Percentiles rank a stretch among this genome's conserved stretches.
phyloP scores from a whole-genome alignment of 2,329 filamentous ascomycete genomes.

The Stagonosporopsis chrysanthemi region DNA sequence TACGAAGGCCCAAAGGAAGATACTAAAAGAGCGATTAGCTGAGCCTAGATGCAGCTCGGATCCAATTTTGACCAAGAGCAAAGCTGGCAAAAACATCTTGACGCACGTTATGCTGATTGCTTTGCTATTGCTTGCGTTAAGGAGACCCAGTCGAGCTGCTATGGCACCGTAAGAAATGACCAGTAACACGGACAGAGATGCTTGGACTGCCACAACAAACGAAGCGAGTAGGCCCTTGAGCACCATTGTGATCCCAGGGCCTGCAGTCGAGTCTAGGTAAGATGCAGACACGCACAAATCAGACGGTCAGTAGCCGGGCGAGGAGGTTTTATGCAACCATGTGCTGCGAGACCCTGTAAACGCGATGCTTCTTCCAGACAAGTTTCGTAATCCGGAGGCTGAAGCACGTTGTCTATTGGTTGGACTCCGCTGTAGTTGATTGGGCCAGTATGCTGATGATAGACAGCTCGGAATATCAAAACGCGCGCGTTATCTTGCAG shows the following conservation, averaged over 20 bases:
- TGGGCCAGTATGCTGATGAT: slow-evolving; percentile 15
- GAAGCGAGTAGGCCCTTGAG: slow-evolving; percentile 36
- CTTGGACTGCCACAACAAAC: slow-evolving; percentile 62
- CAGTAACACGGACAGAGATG: slow-evolving; percentile 61
- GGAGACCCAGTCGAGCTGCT: slow-evolving; percentile 56
- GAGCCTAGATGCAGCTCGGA: slow-evolving; percentile 58
- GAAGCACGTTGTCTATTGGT: slow-evolving; percentile 24
- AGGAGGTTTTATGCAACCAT: slow-evolving; percentile 5
- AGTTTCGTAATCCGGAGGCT: slow-evolving; percentile 21
- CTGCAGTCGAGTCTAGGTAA: no score
- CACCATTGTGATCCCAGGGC: neutral
- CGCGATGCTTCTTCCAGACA: slow-evolving; percentile 17
- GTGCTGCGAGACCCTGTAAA: slow-evolving; percentile 7
- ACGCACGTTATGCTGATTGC: slow-evolving; percentile 62
- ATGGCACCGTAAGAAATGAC: slow-evolving; percentile 61
- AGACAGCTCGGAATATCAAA: neutral
- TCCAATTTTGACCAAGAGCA: slow-evolving; percentile 62
- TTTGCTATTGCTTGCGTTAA: slow-evolving; percentile 58
- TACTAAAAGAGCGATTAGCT: slow-evolving; percentile 56
- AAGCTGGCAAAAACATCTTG: slow-evolving; percentile 60
- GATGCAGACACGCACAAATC: neutral
- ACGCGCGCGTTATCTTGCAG: neutral
- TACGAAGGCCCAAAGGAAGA: slow-evolving; percentile 59
- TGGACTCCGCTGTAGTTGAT: slow-evolving; percentile 8
- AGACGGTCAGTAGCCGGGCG: neutral